Conservation (phyloP, 2,329 filamentous ascomycete species). For the Aureobasidium sp. region DNA sequence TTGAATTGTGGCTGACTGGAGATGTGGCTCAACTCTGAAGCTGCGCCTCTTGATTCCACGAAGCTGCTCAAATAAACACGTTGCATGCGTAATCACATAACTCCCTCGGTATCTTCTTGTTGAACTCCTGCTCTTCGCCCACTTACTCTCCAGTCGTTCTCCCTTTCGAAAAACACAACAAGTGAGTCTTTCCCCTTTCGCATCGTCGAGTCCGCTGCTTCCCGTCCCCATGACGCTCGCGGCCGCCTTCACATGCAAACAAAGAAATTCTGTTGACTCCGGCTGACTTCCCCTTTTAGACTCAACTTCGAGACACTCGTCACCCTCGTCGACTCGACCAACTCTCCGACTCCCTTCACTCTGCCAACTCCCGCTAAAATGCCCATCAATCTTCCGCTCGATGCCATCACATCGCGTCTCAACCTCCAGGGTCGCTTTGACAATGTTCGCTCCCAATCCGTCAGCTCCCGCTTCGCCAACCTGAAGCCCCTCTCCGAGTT, state of each 20-base stretch:
- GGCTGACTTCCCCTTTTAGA: slow-evolving; percentile 5
- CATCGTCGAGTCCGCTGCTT: neutral
- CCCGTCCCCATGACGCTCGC: neutral
- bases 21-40: neutral
- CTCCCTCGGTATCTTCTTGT: neutral
- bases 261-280: slow-evolving; percentile 12
- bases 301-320: neutral
- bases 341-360: neutral
- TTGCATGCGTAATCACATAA: slow-evolving; percentile 3
- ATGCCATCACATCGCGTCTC: slow-evolving; percentile 82
- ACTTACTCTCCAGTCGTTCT: neutral
- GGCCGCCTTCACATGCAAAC: slow-evolving; percentile 8
- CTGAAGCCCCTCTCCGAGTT: slow-evolving; percentile 88
- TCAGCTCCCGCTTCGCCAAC: slow-evolving; percentile 82
- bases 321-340: neutral
- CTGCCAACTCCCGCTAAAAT: slow-evolving; percentile 37
- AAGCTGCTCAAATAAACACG: neutral
- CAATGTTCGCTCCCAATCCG: slow-evolving; percentile 67
- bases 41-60: neutral
- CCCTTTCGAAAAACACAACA: too few relatives aligned
- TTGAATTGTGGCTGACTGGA: neutral
- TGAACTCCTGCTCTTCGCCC: neutral
- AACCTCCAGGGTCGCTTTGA: slow-evolving; percentile 80
- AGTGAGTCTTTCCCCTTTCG: neutral
- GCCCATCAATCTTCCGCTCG: slow-evolving; percentile 88